A percentile compares a stretch with the other conserved stretches of the same genome.
Conservation (phyloP, 306 rosid species). For the Rosa persica region DNA sequence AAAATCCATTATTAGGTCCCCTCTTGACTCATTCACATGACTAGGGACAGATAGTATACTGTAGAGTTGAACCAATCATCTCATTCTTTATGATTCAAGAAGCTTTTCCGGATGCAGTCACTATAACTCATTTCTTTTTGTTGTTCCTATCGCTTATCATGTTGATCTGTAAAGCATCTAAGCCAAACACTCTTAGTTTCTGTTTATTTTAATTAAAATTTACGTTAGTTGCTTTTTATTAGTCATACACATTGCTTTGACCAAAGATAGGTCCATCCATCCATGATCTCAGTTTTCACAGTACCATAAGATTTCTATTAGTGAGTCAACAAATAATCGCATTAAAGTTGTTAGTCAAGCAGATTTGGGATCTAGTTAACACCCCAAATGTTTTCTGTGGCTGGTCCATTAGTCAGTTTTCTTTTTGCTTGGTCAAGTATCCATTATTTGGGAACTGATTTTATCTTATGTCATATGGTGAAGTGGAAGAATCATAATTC, state of each 20-base stretch:
- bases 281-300: background rate
- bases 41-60: background rate
- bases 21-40: slow-evolving; percentile 22
- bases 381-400: slow-evolving; percentile 2
- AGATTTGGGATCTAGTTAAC: background rate
- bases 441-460: background rate
- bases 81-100: slow-evolving; percentile 5
- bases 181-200: background rate
- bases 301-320: background rate
- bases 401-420: background rate
- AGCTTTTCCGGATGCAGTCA: background rate
- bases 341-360: background rate
- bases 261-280: background rate
- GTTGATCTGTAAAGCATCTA: background rate
- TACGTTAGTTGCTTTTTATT: background rate
- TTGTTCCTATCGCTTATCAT: background rate
- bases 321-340: background rate
- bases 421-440: background rate
- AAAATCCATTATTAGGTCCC: slow-evolving; percentile 28
- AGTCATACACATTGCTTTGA: slow-evolving; percentile 1
- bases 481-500: background rate
- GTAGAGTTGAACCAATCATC: slow-evolving; percentile 21
- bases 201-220: background rate
- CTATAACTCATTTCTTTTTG: background rate
- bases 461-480: background rate